Conservation (phyloP, 768 basidiomycete genomes). For the Tulasnella sp. region DNA sequence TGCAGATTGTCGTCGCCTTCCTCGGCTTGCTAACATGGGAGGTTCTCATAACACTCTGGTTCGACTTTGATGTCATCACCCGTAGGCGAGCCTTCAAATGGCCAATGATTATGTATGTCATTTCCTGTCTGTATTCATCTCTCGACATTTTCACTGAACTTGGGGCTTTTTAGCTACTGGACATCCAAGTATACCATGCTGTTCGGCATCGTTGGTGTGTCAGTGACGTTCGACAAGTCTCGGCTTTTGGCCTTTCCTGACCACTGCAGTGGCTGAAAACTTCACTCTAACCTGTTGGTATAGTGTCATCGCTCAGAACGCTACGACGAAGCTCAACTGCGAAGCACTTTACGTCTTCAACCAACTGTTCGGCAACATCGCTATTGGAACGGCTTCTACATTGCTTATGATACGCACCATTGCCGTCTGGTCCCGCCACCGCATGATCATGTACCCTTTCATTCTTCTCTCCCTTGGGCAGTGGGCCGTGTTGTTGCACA, state of each 20-base stretch:
- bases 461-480: conserved; percentile 48
- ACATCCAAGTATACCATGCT: conserved; percentile 17
- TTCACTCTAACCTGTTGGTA: too few relatives aligned
- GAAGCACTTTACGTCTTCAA: conserved; percentile 39
- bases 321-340: conserved; percentile 29
- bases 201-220: conserved; percentile 11
- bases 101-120: conserved; percentile 12
- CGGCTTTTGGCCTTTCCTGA: not conserved
- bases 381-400: conserved; percentile 19
- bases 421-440: conserved; percentile 56
- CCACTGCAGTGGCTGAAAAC: not conserved
- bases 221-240: too few relatives aligned
- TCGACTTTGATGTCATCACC: conserved; percentile 15
- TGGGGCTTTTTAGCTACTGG: conserved; percentile 1
- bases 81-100: conserved; percentile 13
- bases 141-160: too few relatives aligned
- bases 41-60: conserved; percentile 6
- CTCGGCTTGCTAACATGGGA: conserved; percentile 14
- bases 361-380: conserved; percentile 24
- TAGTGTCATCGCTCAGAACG: conserved; percentile 14
- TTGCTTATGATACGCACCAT: conserved; percentile 30
- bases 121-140: too few relatives aligned
- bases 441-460: conserved; percentile 39
- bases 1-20: conserved; percentile 7
- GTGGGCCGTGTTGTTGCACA: conserved; percentile 12